Evolutionary conservation across 1,139 yeast genomes (phyloP).

Genomic region (Hemisphaericaspora lyxosophila): DNA sequence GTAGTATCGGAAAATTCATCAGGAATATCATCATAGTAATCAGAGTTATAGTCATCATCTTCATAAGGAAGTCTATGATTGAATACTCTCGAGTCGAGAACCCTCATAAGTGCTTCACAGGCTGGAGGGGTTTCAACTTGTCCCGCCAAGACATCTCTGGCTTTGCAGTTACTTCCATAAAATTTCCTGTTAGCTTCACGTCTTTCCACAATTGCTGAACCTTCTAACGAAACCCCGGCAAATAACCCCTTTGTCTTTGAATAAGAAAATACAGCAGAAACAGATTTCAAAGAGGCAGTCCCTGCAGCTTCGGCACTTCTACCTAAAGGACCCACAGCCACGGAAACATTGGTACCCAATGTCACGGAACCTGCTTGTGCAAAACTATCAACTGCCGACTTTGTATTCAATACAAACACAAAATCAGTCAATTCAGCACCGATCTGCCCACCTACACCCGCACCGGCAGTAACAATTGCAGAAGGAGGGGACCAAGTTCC

Average conservation of each 20-base stretch:
- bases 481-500: constrained; percentile 99
- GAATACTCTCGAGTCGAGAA: constrained; percentile 84
- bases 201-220: constrained; percentile 91
- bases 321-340: constrained; percentile 98
- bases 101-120: constrained; percentile 85
- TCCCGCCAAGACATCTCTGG: constrained; percentile 79
- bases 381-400: constrained; percentile 89
- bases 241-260: constrained; percentile 95
- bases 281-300: constrained; percentile 82
- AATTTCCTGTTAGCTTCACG: constrained; percentile 95
- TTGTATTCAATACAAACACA: constrained; percentile 84
- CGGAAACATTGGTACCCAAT: constrained; percentile 89
- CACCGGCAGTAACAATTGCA: constrained; percentile 94
- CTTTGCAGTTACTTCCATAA: constrained; percentile 85
- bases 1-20: constrained; percentile 55
- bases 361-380: constrained; percentile 94
- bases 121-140: constrained; percentile 90
- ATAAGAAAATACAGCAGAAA: constrained; percentile 89
- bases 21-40: constrained; percentile 73
- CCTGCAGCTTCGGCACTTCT: constrained; percentile 99
- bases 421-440: constrained; percentile 97
- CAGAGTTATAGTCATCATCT: constrained; percentile 56
- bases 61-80: constrained; percentile 52
- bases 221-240: constrained; percentile 97
- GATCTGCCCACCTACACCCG: constrained; percentile 97